Evolutionary conservation across 192 early-diverging fungal genomes (phyloP), one percentile per base, ranked within the genome.

Genomic region (Mortierella alpina): DNA sequence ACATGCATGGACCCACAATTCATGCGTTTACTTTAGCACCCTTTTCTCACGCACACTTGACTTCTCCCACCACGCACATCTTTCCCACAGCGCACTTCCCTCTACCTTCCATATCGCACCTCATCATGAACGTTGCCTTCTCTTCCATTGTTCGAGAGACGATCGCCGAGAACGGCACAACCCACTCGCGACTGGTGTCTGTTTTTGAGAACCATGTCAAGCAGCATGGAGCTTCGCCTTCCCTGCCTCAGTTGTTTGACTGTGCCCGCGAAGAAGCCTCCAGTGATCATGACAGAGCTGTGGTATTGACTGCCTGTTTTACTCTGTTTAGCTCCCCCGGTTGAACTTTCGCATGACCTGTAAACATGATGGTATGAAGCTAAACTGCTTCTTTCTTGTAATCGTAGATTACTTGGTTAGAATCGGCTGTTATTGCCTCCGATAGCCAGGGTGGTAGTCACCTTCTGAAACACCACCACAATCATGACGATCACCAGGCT

Each of bases 171-270:
- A 54, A 22, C 41, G 23, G 48, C 18, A 22, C 58, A 1, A 57
- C 70, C 39, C 76, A 70, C 17, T 47, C 64, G 53, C 44, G 45
- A 14, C 54, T 80, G 14, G 51, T 60, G 18, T 31, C 51, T 14
- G 60, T 63, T 14, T 80, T 57, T 22, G 64, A 80, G 39, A 62
- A 48, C 31, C 77, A 64, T 40, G 47, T 59, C 47, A 22, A 68
- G 53, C 40, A 64, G 42, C 66, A 72, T 50, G 76, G 70, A 1
- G 7, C 70, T 6, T 55, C 60, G 5, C 65, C 70, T 40, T 63
- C 77, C 8, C 20, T 80, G 22, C 58, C 48, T 20, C 77, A 72
- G 50, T 60, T 80, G n/a, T 80, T 80, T 20, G 70, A 80, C n/a
- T 49, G 63, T 14, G 77, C 77, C 4, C 77, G 77, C 17, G 65